Evolutionary conservation across 2,329 filamentous ascomycete species (phyloP), one percentile per base, ranked within the genome.

Genomic region (Fusarium pseudocircinatum): DNA sequence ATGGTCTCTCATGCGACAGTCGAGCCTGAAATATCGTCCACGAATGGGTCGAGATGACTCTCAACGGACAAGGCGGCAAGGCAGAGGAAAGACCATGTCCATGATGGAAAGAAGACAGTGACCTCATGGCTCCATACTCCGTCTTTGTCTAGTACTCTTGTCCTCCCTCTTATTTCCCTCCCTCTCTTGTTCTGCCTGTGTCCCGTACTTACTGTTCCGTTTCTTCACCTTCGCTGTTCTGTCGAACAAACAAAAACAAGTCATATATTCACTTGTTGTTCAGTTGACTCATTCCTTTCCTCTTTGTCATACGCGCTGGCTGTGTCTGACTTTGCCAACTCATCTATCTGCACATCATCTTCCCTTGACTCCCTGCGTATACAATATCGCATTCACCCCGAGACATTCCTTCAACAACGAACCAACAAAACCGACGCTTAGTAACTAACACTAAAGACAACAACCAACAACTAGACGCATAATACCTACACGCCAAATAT

Each of bases 31-130:
- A 63, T 53, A 60, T 67, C 69, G 47, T 53, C 34, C 42, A 57
- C 47, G 64, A 69, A 70, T 70, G 63, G 73, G 63, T 61, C 73
- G 44, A 71, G 67, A 63, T 72, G 68, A 52, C 34, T 65, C 40
- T 44, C 54, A 43, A 56, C 26, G 54, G 58, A 43, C 59, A 64
- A 65, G 62, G 72, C 61, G 65, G 56, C 63, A 65, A 65, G 37
- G 36, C 15, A 42, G 47, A 37, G 32, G 49, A 43, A 47, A 61
- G 42, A n/a, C 30, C 30, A 32, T 47, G 8, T 10, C 44, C 26
- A 67, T 60, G 40, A 61, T 62, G 50, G 60, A 65, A 49, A 62
- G 24, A 60, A 60, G 28, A 20, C 63, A 54, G 64, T 69, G 70
- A 74, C 70, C 73, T 63, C 47, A 53, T 67, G 44, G 57, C 62